These are phyloP conservation scores for Fusarium mangiferae DNA, from an alignment of 2,329 filamentous ascomycete species.

Conservation along the genomic window DNA sequence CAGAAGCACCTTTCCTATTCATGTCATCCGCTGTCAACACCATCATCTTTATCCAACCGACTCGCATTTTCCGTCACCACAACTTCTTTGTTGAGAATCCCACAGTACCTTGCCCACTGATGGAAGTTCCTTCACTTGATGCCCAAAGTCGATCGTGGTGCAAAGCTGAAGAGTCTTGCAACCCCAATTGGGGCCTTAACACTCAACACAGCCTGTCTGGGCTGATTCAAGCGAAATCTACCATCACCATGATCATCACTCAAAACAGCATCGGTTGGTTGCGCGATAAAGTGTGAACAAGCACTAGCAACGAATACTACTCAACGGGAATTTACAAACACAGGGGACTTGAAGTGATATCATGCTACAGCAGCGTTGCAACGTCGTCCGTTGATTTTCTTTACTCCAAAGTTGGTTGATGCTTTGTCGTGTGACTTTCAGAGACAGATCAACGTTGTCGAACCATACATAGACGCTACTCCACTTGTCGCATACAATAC, in stretches of 20 bases:
- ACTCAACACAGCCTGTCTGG: neutral
- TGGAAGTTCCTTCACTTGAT: constrained; percentile 2
- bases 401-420: constrained; percentile 25
- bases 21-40: constrained; percentile 23
- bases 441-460: constrained; percentile 42
- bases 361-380: constrained; percentile 43
- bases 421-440: constrained; percentile 43
- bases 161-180: neutral
- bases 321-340: neutral
- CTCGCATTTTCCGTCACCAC: neutral
- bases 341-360: constrained; percentile 45
- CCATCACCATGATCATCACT: neutral
- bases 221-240: neutral
- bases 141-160: constrained; percentile 19
- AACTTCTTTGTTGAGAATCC: neutral
- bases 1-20: neutral
- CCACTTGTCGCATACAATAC: constrained; percentile 32
- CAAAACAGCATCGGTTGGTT: neutral
- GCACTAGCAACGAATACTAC: constrained; percentile 7
- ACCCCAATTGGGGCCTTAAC: constrained; percentile 3
- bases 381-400: constrained; percentile 28
- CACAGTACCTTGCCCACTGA: neutral
- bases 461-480: constrained; percentile 36
- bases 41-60: constrained; percentile 15
- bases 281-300: neutral